phyloP scores from a whole-genome alignment of 768 basidiomycete genomes.

The Kwoniella botswanensis region DNA sequence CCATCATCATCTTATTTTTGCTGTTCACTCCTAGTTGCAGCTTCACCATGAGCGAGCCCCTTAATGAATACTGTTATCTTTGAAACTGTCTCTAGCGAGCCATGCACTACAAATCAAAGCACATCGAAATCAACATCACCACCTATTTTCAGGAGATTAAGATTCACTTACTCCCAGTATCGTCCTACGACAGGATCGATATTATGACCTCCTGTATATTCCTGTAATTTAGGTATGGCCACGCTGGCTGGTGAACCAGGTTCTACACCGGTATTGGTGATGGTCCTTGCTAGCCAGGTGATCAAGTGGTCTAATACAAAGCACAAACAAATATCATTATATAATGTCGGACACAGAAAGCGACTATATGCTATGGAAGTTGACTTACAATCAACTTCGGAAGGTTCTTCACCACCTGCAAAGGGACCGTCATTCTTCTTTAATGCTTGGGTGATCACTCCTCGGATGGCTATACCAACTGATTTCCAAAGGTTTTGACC shows the following conservation, averaged over 20 bases:
- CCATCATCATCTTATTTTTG: not conserved
- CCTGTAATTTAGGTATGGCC: conserved; percentile 40
- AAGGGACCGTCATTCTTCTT: conserved; percentile 48
- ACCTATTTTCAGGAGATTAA: not conserved
- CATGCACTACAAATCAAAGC: conserved; percentile 36
- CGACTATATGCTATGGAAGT: no score
- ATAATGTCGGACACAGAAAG: not conserved
- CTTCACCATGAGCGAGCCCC: not conserved
- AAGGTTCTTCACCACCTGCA: conserved; percentile 40
- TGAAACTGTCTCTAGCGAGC: conserved; percentile 47
- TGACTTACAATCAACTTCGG: conserved; percentile 49
- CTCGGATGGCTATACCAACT: conserved; percentile 45
- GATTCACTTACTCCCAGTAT: conserved; percentile 51
- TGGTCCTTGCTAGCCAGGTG: conserved; percentile 48
- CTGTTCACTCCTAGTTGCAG: not conserved
- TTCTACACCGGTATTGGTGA: conserved; percentile 44
- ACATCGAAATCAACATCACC: not conserved
- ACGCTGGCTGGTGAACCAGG: conserved; percentile 35
- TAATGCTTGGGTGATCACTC: conserved; percentile 49
- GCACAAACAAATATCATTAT: not conserved
- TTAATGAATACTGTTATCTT: conserved; percentile 42
- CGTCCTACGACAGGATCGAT: conserved; percentile 47
- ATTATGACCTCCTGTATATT: conserved; percentile 47
- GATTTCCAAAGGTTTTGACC: conserved; percentile 47
- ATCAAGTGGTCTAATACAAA: conserved; percentile 45